A percentile compares a stretch with the other conserved stretches of the same genome.
These are phyloP conservation scores for Mytilinidion resinicola DNA, from an alignment of 495 filamentous ascomycete species.

Conservation along the genomic window DNA sequence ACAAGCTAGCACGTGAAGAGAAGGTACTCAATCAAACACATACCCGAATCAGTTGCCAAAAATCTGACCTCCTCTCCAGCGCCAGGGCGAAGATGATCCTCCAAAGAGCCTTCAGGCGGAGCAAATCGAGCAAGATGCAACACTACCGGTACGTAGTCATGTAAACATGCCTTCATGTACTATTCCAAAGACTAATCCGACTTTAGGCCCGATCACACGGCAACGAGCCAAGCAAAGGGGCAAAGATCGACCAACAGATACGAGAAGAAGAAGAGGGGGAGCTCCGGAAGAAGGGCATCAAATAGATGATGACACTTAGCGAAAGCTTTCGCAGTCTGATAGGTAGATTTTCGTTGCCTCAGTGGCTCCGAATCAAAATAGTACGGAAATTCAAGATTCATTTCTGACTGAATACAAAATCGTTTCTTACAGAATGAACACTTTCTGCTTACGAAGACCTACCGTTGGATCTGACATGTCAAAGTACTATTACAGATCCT, in stretches of 20 bases:
- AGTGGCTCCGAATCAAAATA: too few relatives aligned
- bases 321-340: neutral
- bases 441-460: too few relatives aligned
- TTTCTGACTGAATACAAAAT: too few relatives aligned
- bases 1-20: conserved; percentile 61
- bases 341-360: neutral
- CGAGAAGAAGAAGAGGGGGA: conserved; percentile 39
- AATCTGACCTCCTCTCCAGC: conserved; percentile 17
- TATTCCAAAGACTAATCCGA: conserved; percentile 14
- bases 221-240: conserved; percentile 42
- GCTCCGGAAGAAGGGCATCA: conserved; percentile 38
- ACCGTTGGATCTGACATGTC: too few relatives aligned
- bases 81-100: conserved; percentile 40
- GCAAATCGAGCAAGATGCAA: conserved; percentile 36
- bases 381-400: too few relatives aligned
- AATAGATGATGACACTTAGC: conserved; percentile 1
- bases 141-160: conserved; percentile 52
- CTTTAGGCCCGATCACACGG: conserved; percentile 34
- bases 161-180: neutral
- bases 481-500: too few relatives aligned
- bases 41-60: neutral
- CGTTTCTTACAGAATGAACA: too few relatives aligned
- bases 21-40: conserved; percentile 30
- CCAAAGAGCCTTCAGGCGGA: conserved; percentile 44
- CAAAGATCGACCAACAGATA: conserved; percentile 41